Conservation (phyloP, 371 early-diverging fungal species). For the Rhizomucor miehei region DNA sequence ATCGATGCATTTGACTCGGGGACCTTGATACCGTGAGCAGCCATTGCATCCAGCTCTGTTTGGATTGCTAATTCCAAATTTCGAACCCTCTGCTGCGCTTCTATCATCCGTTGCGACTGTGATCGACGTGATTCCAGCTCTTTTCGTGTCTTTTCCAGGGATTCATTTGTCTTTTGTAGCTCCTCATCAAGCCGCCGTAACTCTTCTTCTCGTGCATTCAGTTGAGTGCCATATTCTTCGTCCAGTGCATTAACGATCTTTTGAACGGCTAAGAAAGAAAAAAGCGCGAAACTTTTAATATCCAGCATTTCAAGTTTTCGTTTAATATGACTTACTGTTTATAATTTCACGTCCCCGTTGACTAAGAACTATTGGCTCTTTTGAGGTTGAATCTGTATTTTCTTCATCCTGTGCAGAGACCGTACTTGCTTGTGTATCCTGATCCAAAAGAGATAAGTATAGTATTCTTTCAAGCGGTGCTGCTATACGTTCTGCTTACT, state of each 20-base stretch:
- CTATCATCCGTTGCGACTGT: not conserved
- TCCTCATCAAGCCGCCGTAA: constrained; percentile 59
- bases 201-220: constrained; percentile 59
- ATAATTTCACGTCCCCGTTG: constrained; percentile 34
- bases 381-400: no score
- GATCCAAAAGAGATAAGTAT: no score
- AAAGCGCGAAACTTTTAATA: no score
- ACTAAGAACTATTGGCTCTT: no score
- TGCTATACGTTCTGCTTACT: no score
- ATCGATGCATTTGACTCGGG: constrained; percentile 2
- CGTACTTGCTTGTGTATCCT: no score
- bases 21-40: not conserved
- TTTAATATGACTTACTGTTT: constrained; percentile 38
- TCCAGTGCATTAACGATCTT: constrained; percentile 71
- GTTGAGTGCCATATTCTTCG: constrained; percentile 59
- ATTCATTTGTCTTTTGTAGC: constrained; percentile 57
- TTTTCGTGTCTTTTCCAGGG: constrained; percentile 65
- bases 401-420: no score
- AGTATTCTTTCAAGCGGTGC: no score
- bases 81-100: constrained; percentile 10
- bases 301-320: no score
- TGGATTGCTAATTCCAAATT: constrained; percentile 47
- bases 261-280: constrained; percentile 53
- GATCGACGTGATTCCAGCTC: constrained; percentile 39
- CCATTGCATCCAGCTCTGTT: constrained; percentile 15